Evolutionary conservation across 495 filamentous ascomycete species (phyloP).

Genomic region (Talaromyces ruber): DNA sequence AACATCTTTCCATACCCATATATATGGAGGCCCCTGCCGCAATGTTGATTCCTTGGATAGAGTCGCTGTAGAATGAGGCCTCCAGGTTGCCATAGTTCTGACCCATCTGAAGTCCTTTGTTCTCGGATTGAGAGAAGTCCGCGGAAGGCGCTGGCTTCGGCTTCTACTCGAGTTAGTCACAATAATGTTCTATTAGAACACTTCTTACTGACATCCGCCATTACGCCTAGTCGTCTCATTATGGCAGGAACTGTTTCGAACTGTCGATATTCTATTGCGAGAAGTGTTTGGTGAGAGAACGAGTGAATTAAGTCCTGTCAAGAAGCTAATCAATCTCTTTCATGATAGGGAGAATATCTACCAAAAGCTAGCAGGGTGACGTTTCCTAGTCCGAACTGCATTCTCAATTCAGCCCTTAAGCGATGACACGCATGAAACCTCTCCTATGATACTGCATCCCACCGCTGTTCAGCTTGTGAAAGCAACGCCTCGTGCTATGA

Average conservation of each 20-base stretch:
- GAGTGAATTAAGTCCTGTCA: not conserved
- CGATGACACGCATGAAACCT: not conserved
- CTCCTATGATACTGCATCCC: not conserved
- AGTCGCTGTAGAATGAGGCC: slow-evolving; percentile 3
- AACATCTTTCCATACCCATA: not conserved
- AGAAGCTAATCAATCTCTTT: not conserved
- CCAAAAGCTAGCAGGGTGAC: not conserved
- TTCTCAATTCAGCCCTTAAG: not conserved
- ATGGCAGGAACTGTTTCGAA: not conserved
- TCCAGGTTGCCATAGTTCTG: slow-evolving; percentile 3
- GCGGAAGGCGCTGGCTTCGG: not conserved
- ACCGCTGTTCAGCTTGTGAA: not conserved
- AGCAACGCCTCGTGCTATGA: not conserved
- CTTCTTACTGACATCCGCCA: slow-evolving; percentile 1
- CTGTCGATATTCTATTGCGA: not conserved
- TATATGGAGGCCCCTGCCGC: slow-evolving; percentile 4
- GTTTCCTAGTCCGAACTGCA: not conserved
- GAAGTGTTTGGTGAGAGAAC: not conserved
- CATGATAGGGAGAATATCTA: not conserved
- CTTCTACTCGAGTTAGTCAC: not conserved
- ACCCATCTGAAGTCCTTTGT: slow-evolving; percentile 5
- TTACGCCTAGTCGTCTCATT: not conserved
- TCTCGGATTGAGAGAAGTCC: slow-evolving; percentile 3
- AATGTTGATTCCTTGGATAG: not conserved
- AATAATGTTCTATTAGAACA: not conserved